Evolutionary conservation across 768 basidiomycete genomes (phyloP).

Genomic region (Nevesoporus exiguus): DNA sequence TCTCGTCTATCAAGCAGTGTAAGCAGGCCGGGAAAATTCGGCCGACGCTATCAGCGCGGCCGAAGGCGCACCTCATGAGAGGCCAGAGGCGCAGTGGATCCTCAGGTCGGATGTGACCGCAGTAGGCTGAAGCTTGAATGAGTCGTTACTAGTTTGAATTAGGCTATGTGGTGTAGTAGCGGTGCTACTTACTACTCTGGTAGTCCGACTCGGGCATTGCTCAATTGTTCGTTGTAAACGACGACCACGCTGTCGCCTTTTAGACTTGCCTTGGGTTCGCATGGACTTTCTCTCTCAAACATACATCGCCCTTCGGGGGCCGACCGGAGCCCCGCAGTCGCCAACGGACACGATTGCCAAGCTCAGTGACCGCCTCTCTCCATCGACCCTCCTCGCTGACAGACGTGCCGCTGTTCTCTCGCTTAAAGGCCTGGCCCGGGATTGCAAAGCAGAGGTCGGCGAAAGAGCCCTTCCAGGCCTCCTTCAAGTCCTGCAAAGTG

Average conservation of each 20-base stretch:
- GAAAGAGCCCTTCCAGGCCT: slow-evolving; percentile 72
- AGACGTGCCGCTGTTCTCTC: slow-evolving; percentile 90
- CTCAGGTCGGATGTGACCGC: too few relatives aligned
- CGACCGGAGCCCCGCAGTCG: slow-evolving; percentile 79
- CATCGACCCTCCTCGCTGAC: slow-evolving; percentile 87
- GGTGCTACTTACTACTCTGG: too few relatives aligned
- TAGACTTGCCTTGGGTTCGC: neutral
- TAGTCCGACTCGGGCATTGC: too few relatives aligned
- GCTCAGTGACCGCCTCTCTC: slow-evolving; percentile 86
- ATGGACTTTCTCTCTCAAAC: slow-evolving; percentile 89
- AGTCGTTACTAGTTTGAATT: too few relatives aligned
- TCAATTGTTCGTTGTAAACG: neutral
- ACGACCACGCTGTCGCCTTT: too few relatives aligned
- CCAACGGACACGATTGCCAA: slow-evolving; percentile 81
- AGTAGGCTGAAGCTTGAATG: too few relatives aligned
- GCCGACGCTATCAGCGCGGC: neutral
- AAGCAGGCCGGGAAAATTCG: too few relatives aligned
- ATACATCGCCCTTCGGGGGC: slow-evolving; percentile 81
- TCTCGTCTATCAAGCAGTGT: neutral
- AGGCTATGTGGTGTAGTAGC: too few relatives aligned
- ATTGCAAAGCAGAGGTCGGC: slow-evolving; percentile 89
- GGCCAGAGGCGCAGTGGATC: too few relatives aligned
- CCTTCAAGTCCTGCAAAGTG: slow-evolving; percentile 77
- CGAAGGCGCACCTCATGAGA: too few relatives aligned
- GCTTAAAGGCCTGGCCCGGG: slow-evolving; percentile 87